phyloP scores from a whole-genome alignment of 768 basidiomycete genomes.

The Kondoa malvinella region DNA sequence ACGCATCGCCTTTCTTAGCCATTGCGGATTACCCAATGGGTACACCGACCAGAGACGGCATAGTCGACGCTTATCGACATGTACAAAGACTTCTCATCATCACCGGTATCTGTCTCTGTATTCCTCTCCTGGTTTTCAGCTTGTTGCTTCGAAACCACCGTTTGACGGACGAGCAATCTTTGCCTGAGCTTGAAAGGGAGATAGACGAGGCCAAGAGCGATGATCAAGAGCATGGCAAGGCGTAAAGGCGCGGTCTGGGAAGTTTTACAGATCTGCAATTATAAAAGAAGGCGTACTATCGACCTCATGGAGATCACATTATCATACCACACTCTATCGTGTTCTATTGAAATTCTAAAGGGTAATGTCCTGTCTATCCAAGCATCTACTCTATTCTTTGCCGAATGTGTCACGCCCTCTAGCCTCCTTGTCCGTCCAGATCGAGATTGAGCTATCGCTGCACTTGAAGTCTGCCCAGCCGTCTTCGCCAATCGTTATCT shows the following conservation, averaged over 20 bases:
- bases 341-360: not conserved
- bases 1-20: constrained; percentile 26
- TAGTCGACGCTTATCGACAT: constrained; percentile 18
- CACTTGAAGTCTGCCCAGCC: constrained; percentile 38
- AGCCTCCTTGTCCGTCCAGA: constrained; percentile 35
- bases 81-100: constrained; percentile 22
- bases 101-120: constrained; percentile 18
- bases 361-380: not conserved
- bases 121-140: not conserved
- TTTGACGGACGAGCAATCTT: not conserved
- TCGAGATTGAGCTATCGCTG: constrained; percentile 32
- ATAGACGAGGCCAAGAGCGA: too few species aligned
- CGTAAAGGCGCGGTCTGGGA: too few species aligned
- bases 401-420: constrained; percentile 34
- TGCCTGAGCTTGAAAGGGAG: too few species aligned
- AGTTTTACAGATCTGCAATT: too few species aligned
- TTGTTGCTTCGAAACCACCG: constrained; percentile 1
- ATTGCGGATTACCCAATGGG: constrained; percentile 15
- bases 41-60: constrained; percentile 11
- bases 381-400: constrained; percentile 21
- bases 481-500: constrained; percentile 37
- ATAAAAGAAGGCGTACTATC: too few species aligned
- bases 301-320: too few species aligned
- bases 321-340: not conserved
- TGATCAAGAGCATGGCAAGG: too few species aligned